These are phyloP conservation scores for Stentor roeselii DNA, from an alignment of 73 alveolate species.

Conservation along the genomic window DNA sequence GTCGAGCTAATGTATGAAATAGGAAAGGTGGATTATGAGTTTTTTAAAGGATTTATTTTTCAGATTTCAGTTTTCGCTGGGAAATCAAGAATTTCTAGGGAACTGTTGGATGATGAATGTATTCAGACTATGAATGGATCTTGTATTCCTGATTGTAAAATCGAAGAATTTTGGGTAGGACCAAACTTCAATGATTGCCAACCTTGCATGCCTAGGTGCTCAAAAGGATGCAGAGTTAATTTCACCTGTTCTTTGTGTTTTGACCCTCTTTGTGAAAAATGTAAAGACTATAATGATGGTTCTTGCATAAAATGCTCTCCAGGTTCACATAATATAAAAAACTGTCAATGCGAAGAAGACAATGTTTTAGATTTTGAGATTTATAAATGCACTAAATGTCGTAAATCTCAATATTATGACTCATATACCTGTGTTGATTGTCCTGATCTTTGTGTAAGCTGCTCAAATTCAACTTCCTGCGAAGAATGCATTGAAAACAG, in stretches of 20 bases:
- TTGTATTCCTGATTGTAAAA: conserved; percentile 5
- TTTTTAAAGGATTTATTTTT: neutral
- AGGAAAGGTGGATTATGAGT: neutral
- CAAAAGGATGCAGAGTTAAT: neutral
- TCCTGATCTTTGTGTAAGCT: neutral
- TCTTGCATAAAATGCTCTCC: neutral
- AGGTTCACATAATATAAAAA: neutral
- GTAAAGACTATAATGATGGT: neutral
- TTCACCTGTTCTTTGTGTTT: neutral
- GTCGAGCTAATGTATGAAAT: too few species aligned
- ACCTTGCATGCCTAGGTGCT: neutral
- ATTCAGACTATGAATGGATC: neutral
- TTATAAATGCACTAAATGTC: neutral
- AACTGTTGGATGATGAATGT: neutral
- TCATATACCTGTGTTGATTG: neutral
- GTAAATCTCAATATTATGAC: neutral
- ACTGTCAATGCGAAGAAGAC: neutral
- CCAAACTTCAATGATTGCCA: neutral
- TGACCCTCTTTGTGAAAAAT: neutral
- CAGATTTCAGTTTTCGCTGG: neutral
- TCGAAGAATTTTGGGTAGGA: conserved; percentile 22
- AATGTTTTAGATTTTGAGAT: neutral
- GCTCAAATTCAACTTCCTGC: neutral
- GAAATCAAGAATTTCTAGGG: neutral
- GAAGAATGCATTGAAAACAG: neutral